Conservation (phyloP, 768 basidiomycete genomes). For the Ramaria rubella region DNA sequence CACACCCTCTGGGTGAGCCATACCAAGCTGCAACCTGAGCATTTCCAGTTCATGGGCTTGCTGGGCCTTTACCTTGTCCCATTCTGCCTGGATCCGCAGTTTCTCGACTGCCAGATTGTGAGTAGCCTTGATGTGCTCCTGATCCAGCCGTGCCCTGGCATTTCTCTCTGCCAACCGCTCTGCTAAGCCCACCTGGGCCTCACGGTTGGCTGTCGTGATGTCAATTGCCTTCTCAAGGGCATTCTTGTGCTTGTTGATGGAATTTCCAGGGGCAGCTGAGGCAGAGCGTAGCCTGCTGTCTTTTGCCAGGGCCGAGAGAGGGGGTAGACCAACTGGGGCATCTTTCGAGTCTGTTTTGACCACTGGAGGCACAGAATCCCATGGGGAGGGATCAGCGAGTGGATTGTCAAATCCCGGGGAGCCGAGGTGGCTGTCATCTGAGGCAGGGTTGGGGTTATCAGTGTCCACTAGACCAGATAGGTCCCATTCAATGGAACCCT, state of each 20-base stretch:
- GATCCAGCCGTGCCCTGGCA: not conserved
- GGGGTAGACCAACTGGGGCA: too few species aligned
- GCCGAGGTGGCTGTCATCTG: too few species aligned
- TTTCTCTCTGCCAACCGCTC: not conserved
- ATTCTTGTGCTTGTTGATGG: not conserved
- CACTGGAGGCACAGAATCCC: too few species aligned
- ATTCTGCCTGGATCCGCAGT: not conserved
- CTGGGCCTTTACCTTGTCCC: not conserved
- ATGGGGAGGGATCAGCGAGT: not conserved
- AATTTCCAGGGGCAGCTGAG: not conserved
- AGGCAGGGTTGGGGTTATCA: too few species aligned
- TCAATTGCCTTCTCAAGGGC: not conserved
- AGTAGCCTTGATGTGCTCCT: not conserved
- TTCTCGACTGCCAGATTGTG: not conserved
- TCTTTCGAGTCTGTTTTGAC: too few species aligned
- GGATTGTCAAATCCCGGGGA: not conserved
- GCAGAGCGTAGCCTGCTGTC: not conserved
- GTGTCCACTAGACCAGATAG: too few species aligned
- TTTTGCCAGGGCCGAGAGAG: too few species aligned
- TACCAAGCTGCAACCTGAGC: not conserved
- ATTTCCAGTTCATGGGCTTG: not conserved
- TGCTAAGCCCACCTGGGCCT: not conserved
- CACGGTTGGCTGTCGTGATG: not conserved
- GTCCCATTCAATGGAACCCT: too few species aligned
- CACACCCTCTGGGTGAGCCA: not conserved